Percentiles rank a stretch among this genome's conserved stretches.
These are phyloP conservation scores for Pichia sp. DNA, from an alignment of 1,139 yeast genomes.

Conservation along the genomic window DNA sequence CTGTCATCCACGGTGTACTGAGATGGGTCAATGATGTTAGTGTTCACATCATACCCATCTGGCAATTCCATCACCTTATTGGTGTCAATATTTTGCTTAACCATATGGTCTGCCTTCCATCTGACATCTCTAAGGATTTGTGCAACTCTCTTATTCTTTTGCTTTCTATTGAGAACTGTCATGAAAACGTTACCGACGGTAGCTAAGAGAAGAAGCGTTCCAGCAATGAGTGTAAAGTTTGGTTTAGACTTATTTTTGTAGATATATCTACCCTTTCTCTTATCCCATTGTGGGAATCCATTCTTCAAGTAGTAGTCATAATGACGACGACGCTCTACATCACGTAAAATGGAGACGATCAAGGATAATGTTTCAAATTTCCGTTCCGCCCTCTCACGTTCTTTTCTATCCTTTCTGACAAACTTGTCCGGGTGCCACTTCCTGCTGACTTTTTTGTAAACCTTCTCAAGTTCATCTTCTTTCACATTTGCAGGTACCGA, in stretches of 20 bases:
- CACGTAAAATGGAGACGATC: conserved; percentile 66
- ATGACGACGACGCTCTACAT: conserved; percentile 50
- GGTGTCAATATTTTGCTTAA: neutral
- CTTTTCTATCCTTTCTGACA: conserved; percentile 30
- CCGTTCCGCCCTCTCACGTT: conserved; percentile 38
- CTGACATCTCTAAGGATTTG: conserved; percentile 15
- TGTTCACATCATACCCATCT: conserved; percentile 4
- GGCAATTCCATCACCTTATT: conserved; percentile 15
- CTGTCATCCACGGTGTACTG: conserved; percentile 13
- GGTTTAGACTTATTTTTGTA: conserved; percentile 15
- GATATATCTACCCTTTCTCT: conserved; percentile 6
- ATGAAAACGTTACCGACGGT: conserved; percentile 12
- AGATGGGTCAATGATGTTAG: neutral
- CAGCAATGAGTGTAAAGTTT: conserved; percentile 6
- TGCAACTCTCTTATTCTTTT: conserved; percentile 14
- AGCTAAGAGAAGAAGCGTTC: conserved; percentile 6
- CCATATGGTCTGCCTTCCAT: conserved; percentile 15
- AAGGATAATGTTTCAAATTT: conserved; percentile 69
- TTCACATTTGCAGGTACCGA: conserved; percentile 5
- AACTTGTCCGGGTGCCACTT: conserved; percentile 80
- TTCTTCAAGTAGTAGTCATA: conserved; percentile 78
- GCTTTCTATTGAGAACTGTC: conserved; percentile 9
- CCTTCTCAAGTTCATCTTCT: conserved; percentile 54
- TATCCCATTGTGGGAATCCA: conserved; percentile 70
- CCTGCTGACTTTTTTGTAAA: conserved; percentile 66